phyloP scores from a whole-genome alignment of 805 yeast species.

The Wickerhamomyces tratensis region DNA sequence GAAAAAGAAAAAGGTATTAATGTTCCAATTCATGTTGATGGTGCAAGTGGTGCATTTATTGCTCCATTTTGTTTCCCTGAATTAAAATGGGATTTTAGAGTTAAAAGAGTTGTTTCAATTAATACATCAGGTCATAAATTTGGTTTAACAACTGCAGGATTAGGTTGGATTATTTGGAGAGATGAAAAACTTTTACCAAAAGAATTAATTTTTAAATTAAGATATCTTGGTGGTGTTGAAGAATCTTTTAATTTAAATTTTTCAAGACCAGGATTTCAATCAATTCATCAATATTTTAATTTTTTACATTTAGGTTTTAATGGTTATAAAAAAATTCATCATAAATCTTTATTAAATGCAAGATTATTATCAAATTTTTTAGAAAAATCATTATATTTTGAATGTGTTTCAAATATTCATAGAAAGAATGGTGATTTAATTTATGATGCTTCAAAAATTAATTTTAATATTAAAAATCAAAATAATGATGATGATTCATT shows the following conservation, averaged over 20 bases:
- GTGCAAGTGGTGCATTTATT: slow-evolving; percentile 84
- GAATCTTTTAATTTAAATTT: slow-evolving; percentile 82
- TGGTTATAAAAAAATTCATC: slow-evolving; percentile 62
- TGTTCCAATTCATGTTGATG: slow-evolving; percentile 87
- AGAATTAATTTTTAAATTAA: slow-evolving; percentile 64
- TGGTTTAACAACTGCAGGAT: slow-evolving; percentile 84
- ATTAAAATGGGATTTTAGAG: slow-evolving; percentile 74
- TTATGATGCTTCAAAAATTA: slow-evolving; percentile 9
- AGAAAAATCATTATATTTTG: slow-evolving; percentile 58
- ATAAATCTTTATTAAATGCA: slow-evolving; percentile 60
- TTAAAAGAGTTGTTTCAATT: slow-evolving; percentile 71
- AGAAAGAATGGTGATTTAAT: slow-evolving; percentile 34
- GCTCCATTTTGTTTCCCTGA: slow-evolving; percentile 80
- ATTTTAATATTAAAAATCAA: slow-evolving; percentile 18
- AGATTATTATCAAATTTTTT: slow-evolving; percentile 51
- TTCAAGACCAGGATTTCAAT: slow-evolving; percentile 89
- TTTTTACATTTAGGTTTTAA: slow-evolving; percentile 59
- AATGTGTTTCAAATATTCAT: slow-evolving; percentile 72
- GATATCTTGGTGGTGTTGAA: slow-evolving; percentile 82
- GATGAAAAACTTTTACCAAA: slow-evolving; percentile 55
- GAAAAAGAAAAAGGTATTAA: slow-evolving; percentile 56
- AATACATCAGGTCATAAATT: slow-evolving; percentile 91
- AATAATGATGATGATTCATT: slow-evolving; percentile 27
- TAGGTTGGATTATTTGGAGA: slow-evolving; percentile 89
- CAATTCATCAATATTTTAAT: slow-evolving; percentile 79